Evolutionary conservation across 345 rosid genomes (phyloP).

Genomic region (Pugionium dolabratum): DNA sequence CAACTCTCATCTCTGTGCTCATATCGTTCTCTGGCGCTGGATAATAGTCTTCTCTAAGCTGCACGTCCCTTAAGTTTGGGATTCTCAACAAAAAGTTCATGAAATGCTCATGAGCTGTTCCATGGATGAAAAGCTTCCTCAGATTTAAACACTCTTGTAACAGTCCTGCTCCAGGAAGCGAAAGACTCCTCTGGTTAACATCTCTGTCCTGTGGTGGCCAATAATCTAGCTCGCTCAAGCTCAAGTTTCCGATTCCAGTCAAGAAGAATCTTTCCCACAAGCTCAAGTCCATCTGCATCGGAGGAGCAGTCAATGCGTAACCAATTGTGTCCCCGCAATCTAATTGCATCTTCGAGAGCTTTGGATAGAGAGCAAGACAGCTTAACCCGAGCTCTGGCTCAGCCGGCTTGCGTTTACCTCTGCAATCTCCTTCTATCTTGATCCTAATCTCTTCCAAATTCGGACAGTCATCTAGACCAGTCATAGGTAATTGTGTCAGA

Average conservation of each 20-base stretch:
- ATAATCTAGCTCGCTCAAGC: conserved; percentile 69
- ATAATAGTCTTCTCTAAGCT: conserved; percentile 85
- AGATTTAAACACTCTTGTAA: conserved; percentile 56
- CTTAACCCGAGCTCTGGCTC: conserved; percentile 66
- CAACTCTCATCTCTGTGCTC: conserved; percentile 89
- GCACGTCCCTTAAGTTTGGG: conserved; percentile 72
- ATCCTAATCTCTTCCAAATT: conserved; percentile 73
- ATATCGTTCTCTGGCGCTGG: conserved; percentile 93
- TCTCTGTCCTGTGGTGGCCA: conserved; percentile 95
- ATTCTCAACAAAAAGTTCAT: conserved; percentile 67
- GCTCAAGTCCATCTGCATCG: conserved; percentile 80
- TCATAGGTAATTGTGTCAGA: conserved; percentile 53
- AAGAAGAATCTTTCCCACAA: conserved; percentile 90
- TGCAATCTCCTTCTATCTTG: conserved; percentile 86
- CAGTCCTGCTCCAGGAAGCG: conserved; percentile 72
- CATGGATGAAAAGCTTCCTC: conserved; percentile 91
- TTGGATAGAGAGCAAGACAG: conserved; percentile 57
- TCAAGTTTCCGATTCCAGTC: conserved; percentile 60
- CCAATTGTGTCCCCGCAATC: conserved; percentile 77
- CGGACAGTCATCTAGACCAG: conserved; percentile 76
- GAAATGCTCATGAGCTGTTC: conserved; percentile 93
- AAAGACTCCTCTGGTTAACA: conserved; percentile 77
- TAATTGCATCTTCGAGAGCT: conserved; percentile 71
- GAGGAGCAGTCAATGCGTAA: conserved; percentile 73
- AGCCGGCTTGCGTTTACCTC: conserved; percentile 56